A percentile compares a stretch with the other conserved stretches of the same genome.
phyloP scores from a whole-genome alignment of 495 filamentous ascomycete species.

The Daldinia concentrica region DNA sequence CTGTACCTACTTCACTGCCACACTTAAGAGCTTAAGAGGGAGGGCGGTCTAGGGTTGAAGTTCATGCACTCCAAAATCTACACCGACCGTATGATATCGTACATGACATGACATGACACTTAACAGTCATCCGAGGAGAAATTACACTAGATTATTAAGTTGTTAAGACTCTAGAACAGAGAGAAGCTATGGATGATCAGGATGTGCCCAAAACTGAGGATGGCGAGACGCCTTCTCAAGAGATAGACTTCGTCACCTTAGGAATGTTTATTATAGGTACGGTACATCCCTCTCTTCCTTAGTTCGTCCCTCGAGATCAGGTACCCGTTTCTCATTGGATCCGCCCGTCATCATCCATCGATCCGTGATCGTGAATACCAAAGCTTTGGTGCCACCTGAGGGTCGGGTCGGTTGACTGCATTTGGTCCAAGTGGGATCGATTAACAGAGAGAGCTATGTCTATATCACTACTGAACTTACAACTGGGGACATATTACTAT shows the following conservation, averaged over 20 bases:
- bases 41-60: slow-evolving; percentile 32
- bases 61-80: slow-evolving; percentile 27
- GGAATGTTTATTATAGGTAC: slow-evolving; percentile 97
- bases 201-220: slow-evolving; percentile 26
- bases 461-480: neutral
- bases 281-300: slow-evolving; percentile 56
- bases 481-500: neutral
- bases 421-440: slow-evolving; percentile 19
- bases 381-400: neutral
- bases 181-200: slow-evolving; percentile 31
- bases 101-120: slow-evolving; percentile 31
- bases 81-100: slow-evolving; percentile 28
- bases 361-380: slow-evolving; percentile 3
- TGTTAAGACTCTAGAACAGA: slow-evolving; percentile 21
- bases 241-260: slow-evolving; percentile 83
- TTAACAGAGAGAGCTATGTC: slow-evolving; percentile 4
- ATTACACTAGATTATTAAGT: slow-evolving; percentile 12
- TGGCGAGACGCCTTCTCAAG: slow-evolving; percentile 43
- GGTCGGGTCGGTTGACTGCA: slow-evolving; percentile 21
- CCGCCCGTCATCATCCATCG: slow-evolving; percentile 5
- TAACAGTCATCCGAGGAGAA: slow-evolving; percentile 12
- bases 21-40: no score
- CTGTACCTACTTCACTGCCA: neutral
- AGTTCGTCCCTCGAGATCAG: neutral
- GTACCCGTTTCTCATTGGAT: slow-evolving; percentile 10